Evolutionary conservation across 352 stramenopile genomes (phyloP), one percentile per base, ranked within the genome.

Genomic region (Phytophthora sp.): DNA sequence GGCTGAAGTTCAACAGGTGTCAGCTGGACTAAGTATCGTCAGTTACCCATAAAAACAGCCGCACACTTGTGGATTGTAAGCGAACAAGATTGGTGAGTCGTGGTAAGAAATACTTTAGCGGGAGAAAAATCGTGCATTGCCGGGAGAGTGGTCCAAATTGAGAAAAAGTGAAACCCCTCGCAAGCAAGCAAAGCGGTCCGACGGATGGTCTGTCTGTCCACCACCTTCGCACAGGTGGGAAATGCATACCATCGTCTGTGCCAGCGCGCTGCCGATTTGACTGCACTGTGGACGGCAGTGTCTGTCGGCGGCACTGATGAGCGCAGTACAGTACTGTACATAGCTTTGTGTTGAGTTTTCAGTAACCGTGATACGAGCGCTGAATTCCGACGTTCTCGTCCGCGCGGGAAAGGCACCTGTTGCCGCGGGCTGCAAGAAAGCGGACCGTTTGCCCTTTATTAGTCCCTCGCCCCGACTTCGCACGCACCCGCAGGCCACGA

Each of bases 31-130:
- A 77, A 73, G 69, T 76, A 52, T 13, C 41, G 56, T 42, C 50
- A 26, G 66, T 69, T 73, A 69, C 66, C 71, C 71, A 73, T 69
- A 70, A 76, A 79, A 73, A 66, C 13, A 21, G 18, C 13, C 21
- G 4, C 7, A 24, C 1, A 55, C 55, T 47, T 24, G 26, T 1
- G 8, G 4, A 53, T 46, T 51, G 52, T 69, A 75, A 27, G 53
- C 18, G 15, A 18, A 45, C 45, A 57, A 57, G 31, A 45, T 63
- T 30, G 33, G 30, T 27, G 33, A 27, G 38, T 24, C 20, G 50
- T 18, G 31, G 55, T 46, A 54, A 23, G 18, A 49, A 41, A 8
- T 9, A 65, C 39, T 55, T 65, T 16, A 66, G 7, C 57, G 57
- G 31, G 50, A 73, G 31, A 1, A 27, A 5, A 52, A 15, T 33